These are phyloP conservation scores for Beta corolliflora DNA, from an alignment of 179 eudicot genomes.

Conservation along the genomic window DNA sequence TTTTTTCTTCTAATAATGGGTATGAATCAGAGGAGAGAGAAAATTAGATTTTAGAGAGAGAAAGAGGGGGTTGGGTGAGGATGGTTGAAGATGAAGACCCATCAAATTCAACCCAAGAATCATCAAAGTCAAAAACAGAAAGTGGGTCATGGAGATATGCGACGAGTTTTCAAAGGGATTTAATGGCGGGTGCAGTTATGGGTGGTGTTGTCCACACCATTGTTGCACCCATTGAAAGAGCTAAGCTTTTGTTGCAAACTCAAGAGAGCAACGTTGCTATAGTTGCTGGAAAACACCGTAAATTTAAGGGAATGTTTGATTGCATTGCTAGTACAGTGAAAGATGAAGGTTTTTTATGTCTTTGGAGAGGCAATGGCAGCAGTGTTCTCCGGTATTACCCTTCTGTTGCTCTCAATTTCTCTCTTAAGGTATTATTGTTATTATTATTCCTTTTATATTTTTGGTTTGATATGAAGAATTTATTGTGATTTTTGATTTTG, in stretches of 20 bases:
- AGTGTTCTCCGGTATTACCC: slow-evolving; percentile 95
- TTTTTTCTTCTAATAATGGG: slow-evolving; percentile 7
- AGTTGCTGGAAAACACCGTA: slow-evolving; percentile 57
- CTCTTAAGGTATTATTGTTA: slow-evolving; percentile 64
- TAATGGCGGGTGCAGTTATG: slow-evolving; percentile 90
- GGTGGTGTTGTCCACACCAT: slow-evolving; percentile 94
- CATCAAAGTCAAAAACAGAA: slow-evolving; percentile 29
- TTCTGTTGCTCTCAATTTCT: slow-evolving; percentile 94
- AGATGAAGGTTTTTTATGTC: slow-evolving; percentile 77
- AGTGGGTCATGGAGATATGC: slow-evolving; percentile 37
- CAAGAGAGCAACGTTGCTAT: slow-evolving; percentile 92
- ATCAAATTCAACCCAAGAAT: slow-evolving; percentile 11
- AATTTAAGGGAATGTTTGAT: slow-evolving; percentile 92
- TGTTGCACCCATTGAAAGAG: slow-evolving; percentile 93
- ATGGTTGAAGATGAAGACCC: slow-evolving; percentile 28
- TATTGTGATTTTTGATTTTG: not conserved
- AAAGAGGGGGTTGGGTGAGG: not conserved
- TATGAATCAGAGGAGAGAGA: not conserved
- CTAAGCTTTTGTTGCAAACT: slow-evolving; percentile 88
- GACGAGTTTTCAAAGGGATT: slow-evolving; percentile 74
- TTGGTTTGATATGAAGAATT: not conserved
- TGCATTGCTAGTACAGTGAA: slow-evolving; percentile 60
- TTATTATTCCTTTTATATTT: not conserved
- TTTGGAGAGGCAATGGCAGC: slow-evolving; percentile 99
- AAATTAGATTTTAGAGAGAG: not conserved